A percentile compares a stretch with the other conserved stretches of the same genome.
Evolutionary conservation across 805 yeast species (phyloP).

Genomic region (Kazachstania viticola): DNA sequence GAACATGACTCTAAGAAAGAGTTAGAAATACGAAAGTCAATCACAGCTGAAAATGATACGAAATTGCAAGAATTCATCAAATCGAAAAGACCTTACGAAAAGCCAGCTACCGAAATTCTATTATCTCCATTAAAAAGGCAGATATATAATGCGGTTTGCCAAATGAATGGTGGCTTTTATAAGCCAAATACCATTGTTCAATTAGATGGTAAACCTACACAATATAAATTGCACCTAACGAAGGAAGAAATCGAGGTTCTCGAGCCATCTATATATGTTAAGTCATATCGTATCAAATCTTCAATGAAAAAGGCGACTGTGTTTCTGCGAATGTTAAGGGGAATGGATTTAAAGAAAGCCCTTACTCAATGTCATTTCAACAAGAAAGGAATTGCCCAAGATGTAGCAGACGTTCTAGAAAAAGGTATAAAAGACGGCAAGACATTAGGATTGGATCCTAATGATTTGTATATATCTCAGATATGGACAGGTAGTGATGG

Average conservation of each 20-base stretch:
- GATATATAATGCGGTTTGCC: slow-evolving; percentile 51
- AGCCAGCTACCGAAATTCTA: slow-evolving; percentile 41
- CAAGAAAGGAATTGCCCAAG: slow-evolving; percentile 66
- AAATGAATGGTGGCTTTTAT: slow-evolving; percentile 54
- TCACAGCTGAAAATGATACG: slow-evolving; percentile 27
- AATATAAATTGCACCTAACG: slow-evolving; percentile 46
- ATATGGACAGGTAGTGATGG: slow-evolving; percentile 94
- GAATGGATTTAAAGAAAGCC: slow-evolving; percentile 61
- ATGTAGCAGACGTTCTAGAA: slow-evolving; percentile 63
- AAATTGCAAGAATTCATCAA: slow-evolving; percentile 39
- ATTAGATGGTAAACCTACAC: slow-evolving; percentile 29
- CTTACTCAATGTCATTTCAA: slow-evolving; percentile 88
- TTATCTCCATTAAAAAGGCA: slow-evolving; percentile 61
- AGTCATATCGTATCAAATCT: slow-evolving; percentile 75
- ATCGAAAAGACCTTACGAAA: slow-evolving; percentile 32
- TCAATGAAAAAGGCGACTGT: slow-evolving; percentile 80
- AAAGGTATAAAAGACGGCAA: slow-evolving; percentile 62
- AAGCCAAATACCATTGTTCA: slow-evolving; percentile 46
- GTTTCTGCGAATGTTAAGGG: slow-evolving; percentile 65
- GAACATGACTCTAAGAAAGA: slow-evolving; percentile 16
- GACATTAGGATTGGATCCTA: slow-evolving; percentile 43
- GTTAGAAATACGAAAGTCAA: slow-evolving; percentile 12
- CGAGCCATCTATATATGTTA: slow-evolving; percentile 79
- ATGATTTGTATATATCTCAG: slow-evolving; percentile 59
- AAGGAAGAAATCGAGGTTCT: slow-evolving; percentile 60